phyloP scores from a whole-genome alignment of 2,329 filamentous ascomycete species.

The Ambrosiella beaveri region DNA sequence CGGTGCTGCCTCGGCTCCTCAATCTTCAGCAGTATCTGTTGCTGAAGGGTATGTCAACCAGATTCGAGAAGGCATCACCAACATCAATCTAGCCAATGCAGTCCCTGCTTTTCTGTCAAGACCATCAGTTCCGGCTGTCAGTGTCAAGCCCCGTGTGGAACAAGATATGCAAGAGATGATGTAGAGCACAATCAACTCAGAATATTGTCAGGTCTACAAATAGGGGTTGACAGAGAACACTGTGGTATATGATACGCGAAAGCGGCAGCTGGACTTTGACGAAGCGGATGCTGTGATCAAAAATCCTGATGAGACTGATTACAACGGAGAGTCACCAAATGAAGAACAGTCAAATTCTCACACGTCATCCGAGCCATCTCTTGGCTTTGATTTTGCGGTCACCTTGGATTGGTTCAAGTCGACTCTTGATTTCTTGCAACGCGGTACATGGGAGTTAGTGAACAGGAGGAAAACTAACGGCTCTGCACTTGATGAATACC shows the following conservation, averaged over 20 bases:
- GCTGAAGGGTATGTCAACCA: conserved; percentile 2
- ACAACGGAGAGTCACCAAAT: not conserved
- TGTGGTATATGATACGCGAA: conserved; percentile 9
- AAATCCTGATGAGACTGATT: not conserved
- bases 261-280: conserved; percentile 11
- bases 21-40: not conserved
- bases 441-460: no score
- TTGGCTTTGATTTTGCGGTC: no score
- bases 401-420: no score
- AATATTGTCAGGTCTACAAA: conserved; percentile 19
- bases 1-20: not conserved
- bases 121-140: conserved; percentile 12
- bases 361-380: no score
- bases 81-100: conserved; percentile 31
- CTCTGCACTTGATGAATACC: no score
- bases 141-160: conserved; percentile 19
- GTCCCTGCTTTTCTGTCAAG: conserved; percentile 18
- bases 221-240: conserved; percentile 20
- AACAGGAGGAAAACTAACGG: no score
- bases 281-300: conserved; percentile 3
- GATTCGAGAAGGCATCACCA: conserved; percentile 31
- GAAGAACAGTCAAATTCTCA: no score
- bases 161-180: conserved; percentile 30
- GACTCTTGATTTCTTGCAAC: no score
- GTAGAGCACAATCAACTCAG: conserved; percentile 26